phyloP scores from a whole-genome alignment of 495 filamentous ascomycete genomes.

The Penicillium manginii region DNA sequence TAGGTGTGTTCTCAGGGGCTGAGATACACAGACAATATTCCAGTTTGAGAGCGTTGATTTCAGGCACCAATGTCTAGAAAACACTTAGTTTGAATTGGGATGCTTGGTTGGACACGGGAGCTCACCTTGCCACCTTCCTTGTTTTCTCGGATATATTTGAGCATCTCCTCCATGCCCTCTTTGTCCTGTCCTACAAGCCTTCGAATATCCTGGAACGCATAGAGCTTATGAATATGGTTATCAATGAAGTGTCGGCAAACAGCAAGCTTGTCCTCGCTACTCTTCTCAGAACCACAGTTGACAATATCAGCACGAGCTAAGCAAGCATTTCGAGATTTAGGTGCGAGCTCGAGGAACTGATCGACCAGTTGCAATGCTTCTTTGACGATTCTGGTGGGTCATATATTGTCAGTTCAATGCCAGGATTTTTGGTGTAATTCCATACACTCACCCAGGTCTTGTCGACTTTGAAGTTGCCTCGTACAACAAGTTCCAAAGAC shows the following conservation, averaged over 20 bases:
- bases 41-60: constrained; percentile 59
- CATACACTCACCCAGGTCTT: constrained; percentile 37
- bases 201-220: constrained; percentile 58
- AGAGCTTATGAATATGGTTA: constrained; percentile 51
- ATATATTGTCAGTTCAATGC: constrained; percentile 13
- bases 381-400: constrained; percentile 31
- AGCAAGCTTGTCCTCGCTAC: constrained; percentile 40
- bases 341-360: constrained; percentile 36
- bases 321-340: constrained; percentile 53
- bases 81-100: constrained; percentile 9
- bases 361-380: constrained; percentile 38
- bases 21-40: constrained; percentile 58
- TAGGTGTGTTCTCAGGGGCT: constrained; percentile 38
- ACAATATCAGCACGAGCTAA: constrained; percentile 44
- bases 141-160: constrained; percentile 35
- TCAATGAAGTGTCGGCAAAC: constrained; percentile 54
- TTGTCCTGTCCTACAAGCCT: constrained; percentile 47
- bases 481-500: constrained; percentile 55
- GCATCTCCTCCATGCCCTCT: constrained; percentile 38
- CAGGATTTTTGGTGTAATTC: background rate
- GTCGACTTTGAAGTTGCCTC: constrained; percentile 32
- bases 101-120: background rate
- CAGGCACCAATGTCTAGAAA: constrained; percentile 32
- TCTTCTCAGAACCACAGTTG: constrained; percentile 30
- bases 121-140: constrained; percentile 39